phyloP scores from a whole-genome alignment of 2,329 filamentous ascomycete species.

The Clarireedia monteithiana region DNA sequence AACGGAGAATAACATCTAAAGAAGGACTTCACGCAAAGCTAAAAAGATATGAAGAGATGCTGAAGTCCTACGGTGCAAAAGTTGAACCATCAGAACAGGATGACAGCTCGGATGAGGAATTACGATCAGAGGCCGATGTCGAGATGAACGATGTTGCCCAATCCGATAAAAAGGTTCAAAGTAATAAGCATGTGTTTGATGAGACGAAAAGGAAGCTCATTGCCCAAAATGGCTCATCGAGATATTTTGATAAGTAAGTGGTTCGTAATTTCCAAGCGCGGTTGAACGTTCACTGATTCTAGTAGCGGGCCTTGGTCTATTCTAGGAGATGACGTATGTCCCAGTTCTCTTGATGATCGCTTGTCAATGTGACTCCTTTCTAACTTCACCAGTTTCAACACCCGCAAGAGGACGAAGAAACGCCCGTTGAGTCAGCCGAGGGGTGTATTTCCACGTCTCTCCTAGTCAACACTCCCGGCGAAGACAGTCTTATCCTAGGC shows the following conservation, averaged over 20 bases:
- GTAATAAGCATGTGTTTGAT: constrained; percentile 3
- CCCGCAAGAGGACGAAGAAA: background rate
- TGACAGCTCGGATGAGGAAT: constrained; percentile 16
- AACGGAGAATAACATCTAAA: constrained; percentile 15
- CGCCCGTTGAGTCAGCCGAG: background rate
- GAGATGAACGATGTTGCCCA: constrained; percentile 11
- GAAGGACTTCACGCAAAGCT: constrained; percentile 22
- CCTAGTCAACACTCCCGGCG: background rate
- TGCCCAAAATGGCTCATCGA: constrained; percentile 1
- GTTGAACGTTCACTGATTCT: background rate
- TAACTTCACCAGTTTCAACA: background rate
- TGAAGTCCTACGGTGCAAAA: constrained; percentile 19
- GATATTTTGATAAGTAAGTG: constrained; percentile 63
- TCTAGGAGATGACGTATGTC: background rate
- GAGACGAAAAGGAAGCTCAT: constrained; percentile 18
- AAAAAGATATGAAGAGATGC: constrained; percentile 15
- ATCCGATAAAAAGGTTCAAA: background rate
- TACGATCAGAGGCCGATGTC: constrained; percentile 16
- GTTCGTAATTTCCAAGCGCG: constrained; percentile 21
- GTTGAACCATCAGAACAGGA: constrained; percentile 9
- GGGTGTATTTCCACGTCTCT: background rate
- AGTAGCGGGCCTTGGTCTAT: background rate
- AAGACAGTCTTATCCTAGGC: background rate
- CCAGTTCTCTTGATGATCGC: background rate
- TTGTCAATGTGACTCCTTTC: background rate